Percentiles rank a stretch among this genome's conserved stretches.
phyloP scores from a whole-genome alignment of 2,329 filamentous ascomycete genomes.

The Diplodia seriata region DNA sequence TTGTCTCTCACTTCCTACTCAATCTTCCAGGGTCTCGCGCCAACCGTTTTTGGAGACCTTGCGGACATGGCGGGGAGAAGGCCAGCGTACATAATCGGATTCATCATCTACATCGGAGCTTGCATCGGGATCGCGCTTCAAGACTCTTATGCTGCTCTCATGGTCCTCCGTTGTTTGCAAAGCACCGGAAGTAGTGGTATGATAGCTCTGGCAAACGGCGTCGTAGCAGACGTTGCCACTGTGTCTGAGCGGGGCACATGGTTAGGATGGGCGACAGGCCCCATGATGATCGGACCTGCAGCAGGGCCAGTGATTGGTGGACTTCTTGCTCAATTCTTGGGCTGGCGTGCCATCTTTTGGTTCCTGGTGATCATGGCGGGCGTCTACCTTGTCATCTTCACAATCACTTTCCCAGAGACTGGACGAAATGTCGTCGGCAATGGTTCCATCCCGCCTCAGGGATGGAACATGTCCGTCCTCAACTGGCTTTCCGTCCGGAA shows the following conservation, averaged over 20 bases:
- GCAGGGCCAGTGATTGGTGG: slow-evolving; percentile 49
- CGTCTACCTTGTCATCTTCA: slow-evolving; percentile 44
- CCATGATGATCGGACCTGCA: slow-evolving; percentile 40
- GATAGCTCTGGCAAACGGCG: slow-evolving; percentile 50
- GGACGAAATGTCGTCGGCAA: slow-evolving; percentile 45
- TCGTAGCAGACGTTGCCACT: slow-evolving; percentile 52
- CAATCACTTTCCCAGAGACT: slow-evolving; percentile 51
- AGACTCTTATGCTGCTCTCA: slow-evolving; percentile 43
- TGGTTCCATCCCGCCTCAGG: slow-evolving; percentile 39
- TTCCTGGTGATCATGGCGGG: slow-evolving; percentile 51
- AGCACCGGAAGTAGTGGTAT: slow-evolving; percentile 50
- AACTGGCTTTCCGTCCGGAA: slow-evolving; percentile 42
- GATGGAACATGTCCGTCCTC: slow-evolving; percentile 41
- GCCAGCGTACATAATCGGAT: slow-evolving; percentile 56
- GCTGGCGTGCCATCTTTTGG: slow-evolving; percentile 52
- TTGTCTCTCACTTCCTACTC: slow-evolving; percentile 54
- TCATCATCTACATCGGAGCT: slow-evolving; percentile 44
- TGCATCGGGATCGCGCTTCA: slow-evolving; percentile 47
- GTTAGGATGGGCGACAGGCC: slow-evolving; percentile 47
- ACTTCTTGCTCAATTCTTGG: slow-evolving; percentile 44
- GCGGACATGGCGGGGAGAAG: slow-evolving; percentile 59
- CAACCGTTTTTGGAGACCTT: slow-evolving; percentile 60
- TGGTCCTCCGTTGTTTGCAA: slow-evolving; percentile 47
- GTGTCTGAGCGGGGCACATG: slow-evolving; percentile 51
- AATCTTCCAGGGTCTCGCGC: slow-evolving; percentile 61